phyloP scores from a whole-genome alignment of 352 stramenopile species.

The Phytophthora idaei region DNA sequence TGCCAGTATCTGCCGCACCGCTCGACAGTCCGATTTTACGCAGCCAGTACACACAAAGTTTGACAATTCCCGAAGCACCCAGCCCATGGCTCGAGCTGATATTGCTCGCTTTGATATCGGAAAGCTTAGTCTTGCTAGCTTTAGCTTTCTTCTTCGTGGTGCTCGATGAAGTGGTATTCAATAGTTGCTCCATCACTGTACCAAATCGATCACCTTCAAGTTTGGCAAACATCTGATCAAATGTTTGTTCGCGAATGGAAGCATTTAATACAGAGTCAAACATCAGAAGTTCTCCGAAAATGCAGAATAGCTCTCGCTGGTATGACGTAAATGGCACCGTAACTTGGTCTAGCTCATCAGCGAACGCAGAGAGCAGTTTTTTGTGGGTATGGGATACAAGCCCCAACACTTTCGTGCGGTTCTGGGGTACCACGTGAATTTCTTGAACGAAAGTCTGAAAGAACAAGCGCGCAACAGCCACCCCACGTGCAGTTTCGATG shows the following conservation, averaged over 20 bases:
- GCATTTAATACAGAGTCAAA: conserved; percentile 63
- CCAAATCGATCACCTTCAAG: conserved; percentile 44
- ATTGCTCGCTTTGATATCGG: neutral
- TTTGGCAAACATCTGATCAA: conserved; percentile 52
- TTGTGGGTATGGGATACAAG: conserved; percentile 63
- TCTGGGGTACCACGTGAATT: conserved; percentile 81
- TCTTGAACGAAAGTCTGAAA: conserved; percentile 83
- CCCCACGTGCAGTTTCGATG: conserved; percentile 17
- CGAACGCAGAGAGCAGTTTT: conserved; percentile 49
- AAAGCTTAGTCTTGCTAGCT: conserved; percentile 9
- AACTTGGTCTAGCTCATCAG: conserved; percentile 21
- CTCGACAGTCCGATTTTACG: conserved; percentile 18
- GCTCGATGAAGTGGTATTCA: conserved; percentile 26
- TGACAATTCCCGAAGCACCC: conserved; percentile 65
- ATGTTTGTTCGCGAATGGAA: conserved; percentile 45
- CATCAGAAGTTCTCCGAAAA: conserved; percentile 81
- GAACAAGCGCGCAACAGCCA: conserved; percentile 70
- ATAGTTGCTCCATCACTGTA: conserved; percentile 44
- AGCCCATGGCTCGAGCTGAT: conserved; percentile 27
- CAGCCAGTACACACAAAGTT: conserved; percentile 78
- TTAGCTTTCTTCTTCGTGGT: conserved; percentile 24
- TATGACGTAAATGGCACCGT: conserved; percentile 38
- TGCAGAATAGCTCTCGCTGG: conserved; percentile 67
- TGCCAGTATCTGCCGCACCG: neutral
- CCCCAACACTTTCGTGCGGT: conserved; percentile 59